Percentiles rank a stretch among this genome's conserved stretches.
phyloP scores from a whole-genome alignment of 1,284 basidiomycete genomes.

The Fistulinella cinereoalba region DNA sequence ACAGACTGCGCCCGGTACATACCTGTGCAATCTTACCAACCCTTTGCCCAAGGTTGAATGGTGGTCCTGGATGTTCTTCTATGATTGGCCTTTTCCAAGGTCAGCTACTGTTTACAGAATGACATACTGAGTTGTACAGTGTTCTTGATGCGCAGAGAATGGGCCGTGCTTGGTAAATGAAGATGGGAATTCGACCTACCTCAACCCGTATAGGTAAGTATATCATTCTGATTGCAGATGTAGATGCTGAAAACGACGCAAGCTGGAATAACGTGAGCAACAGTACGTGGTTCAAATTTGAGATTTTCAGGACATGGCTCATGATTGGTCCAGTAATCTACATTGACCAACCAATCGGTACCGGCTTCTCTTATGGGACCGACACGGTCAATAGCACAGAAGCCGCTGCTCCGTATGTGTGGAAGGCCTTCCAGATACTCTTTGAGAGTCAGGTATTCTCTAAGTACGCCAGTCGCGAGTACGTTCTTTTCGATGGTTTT shows the following conservation, averaged over 20 bases:
- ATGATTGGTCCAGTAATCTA: conserved; percentile 53
- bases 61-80: conserved; percentile 40
- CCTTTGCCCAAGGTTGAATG: conserved; percentile 31
- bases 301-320: neutral
- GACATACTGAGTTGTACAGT: neutral
- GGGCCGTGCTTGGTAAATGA: conserved; percentile 30
- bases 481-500: conserved; percentile 15
- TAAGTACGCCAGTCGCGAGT: conserved; percentile 58
- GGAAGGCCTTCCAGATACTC: conserved; percentile 65
- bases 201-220: conserved; percentile 33
- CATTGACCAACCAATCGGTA: conserved; percentile 73
- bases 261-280: conserved; percentile 74
- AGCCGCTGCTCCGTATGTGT: conserved; percentile 48
- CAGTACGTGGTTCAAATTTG: conserved; percentile 35
- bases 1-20: no score
- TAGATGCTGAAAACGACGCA: conserved; percentile 1
- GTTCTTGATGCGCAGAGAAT: conserved; percentile 18
- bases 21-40: neutral
- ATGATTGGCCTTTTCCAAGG: conserved; percentile 48
- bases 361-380: conserved; percentile 62
- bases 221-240: neutral
- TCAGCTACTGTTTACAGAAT: neutral
- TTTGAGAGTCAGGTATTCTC: conserved; percentile 61
- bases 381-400: conserved; percentile 55
- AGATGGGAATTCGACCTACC: conserved; percentile 23